Evolutionary conservation across 805 yeast species (phyloP).

Genomic region (Wickerhamiella australiensis): DNA sequence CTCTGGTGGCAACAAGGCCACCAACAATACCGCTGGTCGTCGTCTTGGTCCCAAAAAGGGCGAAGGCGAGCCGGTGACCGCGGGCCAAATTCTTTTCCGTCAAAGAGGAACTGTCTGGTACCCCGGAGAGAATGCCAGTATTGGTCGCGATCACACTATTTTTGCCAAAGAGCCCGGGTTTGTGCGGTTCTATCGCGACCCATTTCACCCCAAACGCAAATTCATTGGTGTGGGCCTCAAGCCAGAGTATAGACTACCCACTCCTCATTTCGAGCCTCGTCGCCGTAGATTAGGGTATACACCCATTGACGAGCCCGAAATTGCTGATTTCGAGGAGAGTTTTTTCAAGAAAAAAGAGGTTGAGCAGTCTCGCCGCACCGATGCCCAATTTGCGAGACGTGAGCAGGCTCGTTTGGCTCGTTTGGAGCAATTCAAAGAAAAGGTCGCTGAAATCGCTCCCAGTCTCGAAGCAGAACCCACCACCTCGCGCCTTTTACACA

Average conservation of each 20-base stretch:
- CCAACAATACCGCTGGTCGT: slow-evolving; percentile 90
- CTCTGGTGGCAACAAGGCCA: slow-evolving; percentile 87
- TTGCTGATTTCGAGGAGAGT: slow-evolving; percentile 47
- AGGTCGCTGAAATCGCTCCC: slow-evolving; percentile 25
- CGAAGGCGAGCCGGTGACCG: slow-evolving; percentile 62
- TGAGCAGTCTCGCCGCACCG: slow-evolving; percentile 42
- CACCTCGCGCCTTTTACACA: slow-evolving; percentile 40
- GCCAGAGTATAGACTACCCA: slow-evolving; percentile 56
- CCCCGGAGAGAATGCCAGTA: slow-evolving; percentile 77
- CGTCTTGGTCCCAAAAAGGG: slow-evolving; percentile 81
- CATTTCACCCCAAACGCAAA: slow-evolving; percentile 88
- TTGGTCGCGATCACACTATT: slow-evolving; percentile 89
- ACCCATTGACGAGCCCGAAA: slow-evolving; percentile 38
- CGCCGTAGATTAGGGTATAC: slow-evolving; percentile 71
- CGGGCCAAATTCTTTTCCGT: slow-evolving; percentile 81
- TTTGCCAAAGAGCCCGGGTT: slow-evolving; percentile 87
- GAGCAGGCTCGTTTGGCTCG: slow-evolving; percentile 30
- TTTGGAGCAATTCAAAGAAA: slow-evolving; percentile 26
- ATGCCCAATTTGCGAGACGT: slow-evolving; percentile 33
- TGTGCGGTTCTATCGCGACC: slow-evolving; percentile 84
- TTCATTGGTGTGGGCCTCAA: slow-evolving; percentile 78
- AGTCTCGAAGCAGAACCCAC: slow-evolving; percentile 15
- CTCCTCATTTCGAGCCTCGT: slow-evolving; percentile 84
- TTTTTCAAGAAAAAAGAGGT: slow-evolving; percentile 58
- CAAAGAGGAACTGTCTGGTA: slow-evolving; percentile 91